Base-by-base conservation (phyloP, 2,329 filamentous ascomycete species). In the Chrysoporthe puriensis region DNA sequence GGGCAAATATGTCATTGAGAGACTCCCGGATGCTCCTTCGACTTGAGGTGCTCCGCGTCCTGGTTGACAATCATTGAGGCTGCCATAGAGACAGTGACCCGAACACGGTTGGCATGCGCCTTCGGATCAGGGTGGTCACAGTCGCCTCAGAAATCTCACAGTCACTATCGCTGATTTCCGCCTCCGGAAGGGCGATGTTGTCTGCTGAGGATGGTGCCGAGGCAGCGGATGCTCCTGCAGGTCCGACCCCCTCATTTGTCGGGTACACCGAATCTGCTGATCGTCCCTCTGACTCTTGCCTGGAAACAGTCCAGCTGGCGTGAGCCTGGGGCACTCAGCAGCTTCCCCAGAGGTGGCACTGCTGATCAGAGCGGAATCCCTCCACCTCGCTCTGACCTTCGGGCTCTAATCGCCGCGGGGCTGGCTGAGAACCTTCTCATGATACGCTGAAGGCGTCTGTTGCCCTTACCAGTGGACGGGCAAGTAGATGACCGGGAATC, bases 1-100 rank as follows among this genome's bases (percentile, higher is more conserved):
- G 75, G 93, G 92, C 58, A 97, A 97, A 80, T 98, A 97, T 79
- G 90, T 95, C 60, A 96, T 99, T 75, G 96, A 98, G 84, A 88
- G 94, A 74, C 80, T 97, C 70, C 94, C 94, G 5, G 92, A 94
- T 79, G 93, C 92, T 48, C 92, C 92, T 44, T 90, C 94, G 72
- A 88, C 84, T 66, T 86, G 75, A 75, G 61, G 18, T 26, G 56
- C 16, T 14, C 43, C 26, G 21, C 2, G 16, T 40, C 32, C 3
- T 34, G 34, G 21, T 7, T 26, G 42, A 46, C n/a, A 36, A 46
- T 9, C 16, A 11, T 9, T 7, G 21, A 46, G 6, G 32, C 16
- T 54, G 9, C 21, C 3, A 9, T 32, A 2, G 11, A 32, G 50
- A 9, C 9, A 4, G 9, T 32, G 4, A 5, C 13, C 32, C 4